Conservation (phyloP, 169 alveolate genomes). For the Plasmodium adleri region DNA sequence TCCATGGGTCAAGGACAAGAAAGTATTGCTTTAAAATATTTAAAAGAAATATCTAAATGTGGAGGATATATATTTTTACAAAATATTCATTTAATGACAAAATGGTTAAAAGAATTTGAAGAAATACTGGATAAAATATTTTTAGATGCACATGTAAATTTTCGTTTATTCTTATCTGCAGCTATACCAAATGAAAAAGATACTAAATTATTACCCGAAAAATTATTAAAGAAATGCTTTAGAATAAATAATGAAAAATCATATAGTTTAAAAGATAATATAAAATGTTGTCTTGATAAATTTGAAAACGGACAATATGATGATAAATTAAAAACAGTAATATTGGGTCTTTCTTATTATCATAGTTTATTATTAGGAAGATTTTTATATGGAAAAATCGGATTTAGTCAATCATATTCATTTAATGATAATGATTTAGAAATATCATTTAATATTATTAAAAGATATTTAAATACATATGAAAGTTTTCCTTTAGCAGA, state of each 20-base stretch:
- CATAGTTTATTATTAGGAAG: conserved; percentile 96
- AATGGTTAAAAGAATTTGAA: conserved; percentile 94
- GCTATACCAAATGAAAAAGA: conserved; percentile 77
- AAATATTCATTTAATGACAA: conserved; percentile 96
- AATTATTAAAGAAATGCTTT: conserved; percentile 55
- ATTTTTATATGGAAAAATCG: conserved; percentile 96
- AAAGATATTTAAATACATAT: conserved; percentile 91
- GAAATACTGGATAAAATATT: conserved; percentile 94
- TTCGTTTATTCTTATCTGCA: conserved; percentile 95
- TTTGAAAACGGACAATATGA: conserved; percentile 90
- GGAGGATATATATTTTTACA: conserved; percentile 97
- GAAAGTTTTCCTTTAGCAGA: conserved; percentile 96
- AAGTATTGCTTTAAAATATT: conserved; percentile 94
- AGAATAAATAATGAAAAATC: conserved; percentile 69
- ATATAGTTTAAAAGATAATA: conserved; percentile 80
- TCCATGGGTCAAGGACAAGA: conserved; percentile 99
- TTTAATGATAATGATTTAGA: conserved; percentile 97
- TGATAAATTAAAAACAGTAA: conserved; percentile 93
- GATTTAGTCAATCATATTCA: conserved; percentile 96
- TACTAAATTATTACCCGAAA: conserved; percentile 58
- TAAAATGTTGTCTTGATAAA: conserved; percentile 80
- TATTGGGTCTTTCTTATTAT: conserved; percentile 96
- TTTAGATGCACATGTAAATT: conserved; percentile 94
- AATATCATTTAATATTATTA: conserved; percentile 95
- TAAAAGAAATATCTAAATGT: conserved; percentile 92